Conservation (phyloP, 2,329 filamentous ascomycete species). For the Botrytis medusae region DNA sequence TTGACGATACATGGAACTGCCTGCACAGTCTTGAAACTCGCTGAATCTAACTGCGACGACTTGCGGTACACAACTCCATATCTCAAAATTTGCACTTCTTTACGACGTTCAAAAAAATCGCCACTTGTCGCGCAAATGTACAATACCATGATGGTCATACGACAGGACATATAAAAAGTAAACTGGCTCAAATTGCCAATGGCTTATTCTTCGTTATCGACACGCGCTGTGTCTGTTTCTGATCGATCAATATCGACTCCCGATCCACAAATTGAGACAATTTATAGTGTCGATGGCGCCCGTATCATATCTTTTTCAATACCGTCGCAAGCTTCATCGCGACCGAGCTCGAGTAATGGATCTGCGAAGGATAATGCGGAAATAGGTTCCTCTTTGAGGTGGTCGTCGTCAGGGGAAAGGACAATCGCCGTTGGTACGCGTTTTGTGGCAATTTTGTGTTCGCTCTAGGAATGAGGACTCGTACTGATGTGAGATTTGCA, state of each 20-base stretch:
- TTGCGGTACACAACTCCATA: background rate
- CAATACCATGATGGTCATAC: conserved; percentile 22
- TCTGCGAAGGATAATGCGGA: conserved; percentile 46
- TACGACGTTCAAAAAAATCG: background rate
- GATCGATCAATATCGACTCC: conserved; percentile 27
- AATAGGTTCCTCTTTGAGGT: conserved; percentile 63
- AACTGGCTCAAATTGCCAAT: conserved; percentile 26
- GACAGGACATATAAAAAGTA: background rate
- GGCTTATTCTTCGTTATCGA: conserved; percentile 27
- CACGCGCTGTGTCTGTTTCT: conserved; percentile 29
- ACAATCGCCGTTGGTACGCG: conserved; percentile 73
- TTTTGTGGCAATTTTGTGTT: conserved; percentile 10
- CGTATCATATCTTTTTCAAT: conserved; percentile 55
- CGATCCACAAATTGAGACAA: conserved; percentile 38
- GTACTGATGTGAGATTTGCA: conserved; percentile 35
- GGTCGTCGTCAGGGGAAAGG: conserved; percentile 73
- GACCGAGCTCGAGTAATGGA: conserved; percentile 32
- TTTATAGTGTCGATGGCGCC: conserved; percentile 38
- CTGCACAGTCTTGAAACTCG: conserved; percentile 3
- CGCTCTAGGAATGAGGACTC: background rate
- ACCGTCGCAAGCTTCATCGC: conserved; percentile 19
- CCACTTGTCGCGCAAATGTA: background rate
- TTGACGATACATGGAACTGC: background rate
- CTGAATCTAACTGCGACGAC: background rate
- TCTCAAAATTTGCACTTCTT: background rate